These are phyloP conservation scores for Tuber melanosporum DNA, from an alignment of 495 filamentous ascomycete genomes.

Conservation along the genomic window DNA sequence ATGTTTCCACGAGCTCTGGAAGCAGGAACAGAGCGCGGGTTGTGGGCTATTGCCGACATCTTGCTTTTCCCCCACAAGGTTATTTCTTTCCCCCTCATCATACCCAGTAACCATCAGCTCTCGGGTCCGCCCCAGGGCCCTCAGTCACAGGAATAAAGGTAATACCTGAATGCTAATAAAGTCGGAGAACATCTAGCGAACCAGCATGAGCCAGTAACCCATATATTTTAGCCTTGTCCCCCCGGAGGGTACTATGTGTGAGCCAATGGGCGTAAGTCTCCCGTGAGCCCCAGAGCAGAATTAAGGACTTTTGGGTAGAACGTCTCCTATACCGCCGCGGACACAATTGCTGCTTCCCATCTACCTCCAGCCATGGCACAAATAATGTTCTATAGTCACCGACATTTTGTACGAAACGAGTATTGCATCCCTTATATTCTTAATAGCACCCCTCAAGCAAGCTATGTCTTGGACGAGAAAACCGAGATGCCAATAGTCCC, in stretches of 20 bases:
- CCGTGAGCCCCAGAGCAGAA: background rate
- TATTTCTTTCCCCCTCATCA: no score
- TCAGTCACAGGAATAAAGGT: no score
- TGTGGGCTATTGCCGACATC: no score
- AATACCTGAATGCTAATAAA: background rate
- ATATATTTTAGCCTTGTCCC: no score
- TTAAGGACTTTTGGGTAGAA: background rate
- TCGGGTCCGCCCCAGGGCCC: no score
- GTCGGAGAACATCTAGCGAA: background rate
- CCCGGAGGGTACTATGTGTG: background rate
- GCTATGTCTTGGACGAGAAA: background rate
- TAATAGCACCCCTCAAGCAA: background rate
- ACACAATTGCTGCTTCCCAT: background rate
- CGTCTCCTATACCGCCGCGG: background rate
- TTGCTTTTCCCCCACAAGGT: no score
- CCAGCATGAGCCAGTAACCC: no score
- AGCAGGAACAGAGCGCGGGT: no score
- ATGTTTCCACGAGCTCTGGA: no score
- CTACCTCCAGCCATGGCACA: background rate
- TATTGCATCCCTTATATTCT: background rate
- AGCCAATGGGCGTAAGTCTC: background rate
- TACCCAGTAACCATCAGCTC: no score
- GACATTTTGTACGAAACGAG: background rate
- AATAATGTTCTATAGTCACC: background rate
- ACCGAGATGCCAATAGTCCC: background rate